Conservation (phyloP, 768 basidiomycete genomes). For the Boletus fagicola region DNA sequence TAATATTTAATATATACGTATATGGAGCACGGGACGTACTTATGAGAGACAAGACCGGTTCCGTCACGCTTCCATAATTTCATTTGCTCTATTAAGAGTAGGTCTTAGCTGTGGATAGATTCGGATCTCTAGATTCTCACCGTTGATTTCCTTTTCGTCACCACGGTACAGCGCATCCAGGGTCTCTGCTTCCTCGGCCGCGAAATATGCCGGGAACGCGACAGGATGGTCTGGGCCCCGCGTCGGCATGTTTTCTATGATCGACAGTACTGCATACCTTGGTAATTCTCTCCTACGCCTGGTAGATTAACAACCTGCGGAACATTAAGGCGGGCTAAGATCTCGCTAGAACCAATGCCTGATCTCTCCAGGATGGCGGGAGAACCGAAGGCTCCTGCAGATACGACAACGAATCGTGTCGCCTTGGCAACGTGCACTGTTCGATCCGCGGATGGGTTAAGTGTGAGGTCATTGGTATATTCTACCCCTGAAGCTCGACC, state of each 20-base stretch:
- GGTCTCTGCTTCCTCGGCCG: constrained; percentile 46
- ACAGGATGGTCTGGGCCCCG: constrained; percentile 31
- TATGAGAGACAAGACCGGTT: constrained; percentile 52
- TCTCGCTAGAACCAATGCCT: constrained; percentile 57
- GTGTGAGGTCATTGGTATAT: constrained; percentile 38
- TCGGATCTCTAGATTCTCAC: constrained; percentile 32
- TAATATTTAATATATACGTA: not conserved
- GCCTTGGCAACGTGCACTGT: constrained; percentile 33
- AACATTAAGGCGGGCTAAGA: constrained; percentile 51
- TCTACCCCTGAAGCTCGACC: constrained; percentile 48
- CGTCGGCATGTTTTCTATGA: not conserved
- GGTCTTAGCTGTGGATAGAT: constrained; percentile 11
- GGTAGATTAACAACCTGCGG: constrained; percentile 59
- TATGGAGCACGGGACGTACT: constrained; percentile 37
- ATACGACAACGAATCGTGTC: constrained; percentile 47
- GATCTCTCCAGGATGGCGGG: constrained; percentile 58
- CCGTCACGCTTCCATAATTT: constrained; percentile 39
- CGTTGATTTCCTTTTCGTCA: constrained; percentile 36
- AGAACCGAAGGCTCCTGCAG: constrained; percentile 55
- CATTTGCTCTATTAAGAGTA: constrained; percentile 27
- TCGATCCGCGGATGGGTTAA: constrained; percentile 22
- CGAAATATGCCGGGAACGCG: constrained; percentile 35
- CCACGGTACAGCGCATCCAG: constrained; percentile 48
- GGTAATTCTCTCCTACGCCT: constrained; percentile 70
- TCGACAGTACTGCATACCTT: constrained; percentile 35